Base-by-base conservation (phyloP, 2,329 filamentous ascomycete species). In the Ceratocystis eucalypticola region DNA sequence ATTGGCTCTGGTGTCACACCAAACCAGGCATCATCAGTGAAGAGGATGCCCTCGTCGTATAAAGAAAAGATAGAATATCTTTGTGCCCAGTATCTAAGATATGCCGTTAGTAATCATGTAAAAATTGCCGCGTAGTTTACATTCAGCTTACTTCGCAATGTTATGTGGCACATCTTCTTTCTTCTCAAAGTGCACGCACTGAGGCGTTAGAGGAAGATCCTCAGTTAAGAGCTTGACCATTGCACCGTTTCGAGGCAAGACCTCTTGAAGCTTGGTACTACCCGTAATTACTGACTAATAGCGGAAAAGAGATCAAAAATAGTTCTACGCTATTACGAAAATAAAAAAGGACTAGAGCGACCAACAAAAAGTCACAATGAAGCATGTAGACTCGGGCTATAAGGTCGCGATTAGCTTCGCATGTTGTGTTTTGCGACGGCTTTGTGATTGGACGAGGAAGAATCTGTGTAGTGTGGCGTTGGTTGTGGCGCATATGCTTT, bases 21-120 rank as follows among this genome's bases (percentile, higher is more conserved):
- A 74, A 94, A 99, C 94, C 94, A 99, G 65, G 91, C 88, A 76
- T 93, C 88, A 74, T 96, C 87, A 0, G 95, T 99, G 80, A 99
- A 85, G 79, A 86, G 88, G 70, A 99, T 83, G 66, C 91, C 93
- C 67, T 92, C 82, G 74, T 96, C 88, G 74, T 96, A 99, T 71
- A 82, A 82, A 17, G 87, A 87, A 76, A 96, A 99, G 70, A 99
- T 89, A 64, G 86, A 87, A 74, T 94, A 87, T 68, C 94, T 84
- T 73, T 97, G 92, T 17, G 87, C 81, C 84, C 90, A 99, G 76
- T 99, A 99, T 74, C 91, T 95, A 37, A 5, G 20, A 61, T 3
- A 8, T 12, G 22, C 37, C 53, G 22, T 62, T 22, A 65, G 53
- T 64, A 62, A 25, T 25, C 33, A 22, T 5, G 20, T 12, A 37